These are phyloP conservation scores for Colletotrichum melonis DNA, from an alignment of 2,329 filamentous ascomycete genomes.

Conservation along the genomic window DNA sequence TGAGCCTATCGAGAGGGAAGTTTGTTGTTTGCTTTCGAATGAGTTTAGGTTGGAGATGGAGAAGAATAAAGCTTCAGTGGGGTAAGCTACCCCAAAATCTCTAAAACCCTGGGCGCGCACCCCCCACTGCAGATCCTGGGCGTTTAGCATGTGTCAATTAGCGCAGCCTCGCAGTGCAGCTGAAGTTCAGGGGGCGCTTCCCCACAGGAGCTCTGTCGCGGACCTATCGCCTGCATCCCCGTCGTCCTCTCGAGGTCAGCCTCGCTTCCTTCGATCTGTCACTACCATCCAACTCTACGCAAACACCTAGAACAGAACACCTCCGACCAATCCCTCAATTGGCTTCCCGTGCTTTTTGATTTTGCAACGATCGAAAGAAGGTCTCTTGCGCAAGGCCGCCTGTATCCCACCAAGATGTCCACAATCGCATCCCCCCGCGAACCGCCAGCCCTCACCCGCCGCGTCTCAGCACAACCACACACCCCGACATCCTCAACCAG, in stretches of 20 bases:
- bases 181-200: constrained; percentile 15
- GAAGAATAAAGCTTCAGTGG: constrained; percentile 26
- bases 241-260: constrained; percentile 6
- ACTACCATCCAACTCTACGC: neutral
- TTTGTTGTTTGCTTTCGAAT: neutral
- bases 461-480: constrained; percentile 61
- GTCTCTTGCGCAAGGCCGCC: neutral
- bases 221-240: constrained; percentile 26
- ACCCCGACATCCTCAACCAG: constrained; percentile 82
- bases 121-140: constrained; percentile 27
- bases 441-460: constrained; percentile 67
- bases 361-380: neutral
- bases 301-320: neutral
- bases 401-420: constrained; percentile 59
- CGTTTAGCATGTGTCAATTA: constrained; percentile 24
- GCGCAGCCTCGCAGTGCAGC: constrained; percentile 24
- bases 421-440: constrained; percentile 74
- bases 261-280: constrained; percentile 14
- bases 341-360: neutral
- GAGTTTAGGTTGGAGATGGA: neutral
- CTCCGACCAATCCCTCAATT: neutral
- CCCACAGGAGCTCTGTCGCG: constrained; percentile 29
- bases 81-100: constrained; percentile 24
- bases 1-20: neutral
- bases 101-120: neutral